phyloP scores from a whole-genome alignment of 1,284 basidiomycete genomes.

The Filobasidium uniguttulatum region DNA sequence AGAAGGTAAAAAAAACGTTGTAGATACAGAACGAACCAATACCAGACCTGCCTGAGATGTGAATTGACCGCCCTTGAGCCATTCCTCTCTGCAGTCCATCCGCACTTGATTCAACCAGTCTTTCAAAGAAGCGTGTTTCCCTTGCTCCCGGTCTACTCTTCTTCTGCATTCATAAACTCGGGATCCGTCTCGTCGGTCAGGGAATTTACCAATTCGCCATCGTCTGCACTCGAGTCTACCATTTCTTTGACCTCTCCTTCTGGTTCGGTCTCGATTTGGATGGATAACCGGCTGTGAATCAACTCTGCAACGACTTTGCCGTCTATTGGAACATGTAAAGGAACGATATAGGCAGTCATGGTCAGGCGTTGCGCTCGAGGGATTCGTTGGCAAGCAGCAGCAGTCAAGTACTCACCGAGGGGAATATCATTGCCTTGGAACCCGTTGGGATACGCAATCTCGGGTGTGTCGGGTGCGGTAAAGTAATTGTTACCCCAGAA shows the following conservation, averaged over 20 bases:
- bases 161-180: slow-evolving; percentile 3
- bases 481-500: slow-evolving; percentile 58
- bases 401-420: slow-evolving; percentile 32
- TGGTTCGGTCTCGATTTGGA: slow-evolving; percentile 10
- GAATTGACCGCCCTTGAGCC: no score
- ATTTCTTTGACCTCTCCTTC: slow-evolving; percentile 2
- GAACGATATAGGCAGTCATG: neutral
- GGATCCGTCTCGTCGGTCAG: slow-evolving; percentile 11
- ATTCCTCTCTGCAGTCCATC: no score
- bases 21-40: no score
- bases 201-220: neutral
- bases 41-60: no score
- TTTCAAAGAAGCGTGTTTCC: no score
- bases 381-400: neutral
- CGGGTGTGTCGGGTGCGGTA: slow-evolving; percentile 41
- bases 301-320: slow-evolving; percentile 36
- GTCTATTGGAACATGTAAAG: slow-evolving; percentile 23
- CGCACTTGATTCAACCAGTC: no score
- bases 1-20: no score
- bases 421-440: slow-evolving; percentile 42
- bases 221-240: neutral
- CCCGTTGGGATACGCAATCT: slow-evolving; percentile 38
- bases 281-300: slow-evolving; percentile 28
- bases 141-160: no score
- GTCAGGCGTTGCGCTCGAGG: no score